Percentiles rank a stretch among this genome's conserved stretches.
phyloP scores from a whole-genome alignment of 176 grass and related monocot species.

The Avena eriantha region DNA sequence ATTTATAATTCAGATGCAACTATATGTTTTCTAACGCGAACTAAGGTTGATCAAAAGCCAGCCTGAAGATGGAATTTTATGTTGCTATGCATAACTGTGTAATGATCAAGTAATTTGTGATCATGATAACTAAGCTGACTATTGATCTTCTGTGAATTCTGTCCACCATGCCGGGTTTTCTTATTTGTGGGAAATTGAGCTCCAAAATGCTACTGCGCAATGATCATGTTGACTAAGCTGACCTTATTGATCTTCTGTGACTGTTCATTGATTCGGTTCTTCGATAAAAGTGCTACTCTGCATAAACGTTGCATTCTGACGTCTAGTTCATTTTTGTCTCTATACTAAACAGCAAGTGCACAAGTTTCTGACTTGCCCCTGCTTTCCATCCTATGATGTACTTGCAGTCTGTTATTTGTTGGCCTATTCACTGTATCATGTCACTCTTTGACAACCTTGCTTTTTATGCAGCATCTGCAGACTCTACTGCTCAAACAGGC shows the following conservation, averaged over 20 bases:
- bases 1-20: constrained; percentile 15
- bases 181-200: neutral
- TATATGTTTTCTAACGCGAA: neutral
- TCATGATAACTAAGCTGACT: constrained; percentile 5
- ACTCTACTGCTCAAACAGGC: constrained; percentile 84
- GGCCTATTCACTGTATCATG: constrained; percentile 37
- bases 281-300: neutral
- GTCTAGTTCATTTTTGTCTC: neutral
- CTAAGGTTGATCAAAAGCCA: neutral
- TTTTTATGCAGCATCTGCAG: constrained; percentile 76
- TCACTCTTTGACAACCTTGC: constrained; percentile 32
- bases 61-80: neutral
- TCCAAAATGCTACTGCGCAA: neutral
- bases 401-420: constrained; percentile 37
- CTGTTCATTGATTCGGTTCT: neutral
- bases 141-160: constrained; percentile 13
- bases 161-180: neutral
- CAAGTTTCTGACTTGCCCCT: neutral
- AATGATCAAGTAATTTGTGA: constrained; percentile 12
- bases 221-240: neutral
- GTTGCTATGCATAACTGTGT: neutral
- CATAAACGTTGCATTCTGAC: neutral
- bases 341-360: neutral
- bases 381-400: constrained; percentile 2
- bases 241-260: constrained; percentile 11